phyloP scores from a whole-genome alignment of 2,329 filamentous ascomycete genomes.

The Colletotrichum sublineola region DNA sequence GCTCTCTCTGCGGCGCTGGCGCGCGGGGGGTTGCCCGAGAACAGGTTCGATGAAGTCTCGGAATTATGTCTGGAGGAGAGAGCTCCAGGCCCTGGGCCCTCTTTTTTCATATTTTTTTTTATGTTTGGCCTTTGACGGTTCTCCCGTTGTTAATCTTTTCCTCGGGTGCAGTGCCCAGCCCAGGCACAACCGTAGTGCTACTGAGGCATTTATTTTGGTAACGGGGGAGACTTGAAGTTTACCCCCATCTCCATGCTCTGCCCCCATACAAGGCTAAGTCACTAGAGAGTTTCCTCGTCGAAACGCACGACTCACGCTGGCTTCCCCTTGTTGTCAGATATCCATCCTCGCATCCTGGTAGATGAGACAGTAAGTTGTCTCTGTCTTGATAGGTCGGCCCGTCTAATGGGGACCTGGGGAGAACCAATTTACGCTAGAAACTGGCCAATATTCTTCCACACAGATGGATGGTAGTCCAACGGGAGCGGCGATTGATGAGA shows the following conservation, averaged over 20 bases:
- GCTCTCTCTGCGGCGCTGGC: constrained; percentile 22
- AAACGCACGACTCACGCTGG: constrained; percentile 42
- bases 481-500: constrained; percentile 6
- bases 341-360: constrained; percentile 40
- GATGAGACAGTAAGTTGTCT: constrained; percentile 42
- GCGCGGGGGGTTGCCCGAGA: constrained; percentile 38
- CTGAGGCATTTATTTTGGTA: constrained; percentile 41
- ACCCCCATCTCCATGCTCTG: constrained; percentile 25
- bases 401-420: constrained; percentile 39
- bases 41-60: constrained; percentile 38
- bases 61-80: constrained; percentile 28
- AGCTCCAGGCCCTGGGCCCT: constrained; percentile 13
- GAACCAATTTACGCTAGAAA: constrained; percentile 40
- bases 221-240: constrained; percentile 24
- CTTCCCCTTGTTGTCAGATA: constrained; percentile 42
- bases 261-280: constrained; percentile 35
- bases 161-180: not conserved
- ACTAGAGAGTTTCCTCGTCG: constrained; percentile 40
- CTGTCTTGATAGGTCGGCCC: constrained; percentile 43
- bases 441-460: constrained; percentile 30
- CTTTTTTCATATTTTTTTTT: constrained; percentile 4
- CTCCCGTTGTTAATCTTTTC: not conserved
- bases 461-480: not conserved
- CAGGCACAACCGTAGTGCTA: constrained; percentile 27
- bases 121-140: too few species aligned